These are phyloP conservation scores for Myxozyma kluyveri DNA, from an alignment of 805 yeast genomes.

Conservation along the genomic window DNA sequence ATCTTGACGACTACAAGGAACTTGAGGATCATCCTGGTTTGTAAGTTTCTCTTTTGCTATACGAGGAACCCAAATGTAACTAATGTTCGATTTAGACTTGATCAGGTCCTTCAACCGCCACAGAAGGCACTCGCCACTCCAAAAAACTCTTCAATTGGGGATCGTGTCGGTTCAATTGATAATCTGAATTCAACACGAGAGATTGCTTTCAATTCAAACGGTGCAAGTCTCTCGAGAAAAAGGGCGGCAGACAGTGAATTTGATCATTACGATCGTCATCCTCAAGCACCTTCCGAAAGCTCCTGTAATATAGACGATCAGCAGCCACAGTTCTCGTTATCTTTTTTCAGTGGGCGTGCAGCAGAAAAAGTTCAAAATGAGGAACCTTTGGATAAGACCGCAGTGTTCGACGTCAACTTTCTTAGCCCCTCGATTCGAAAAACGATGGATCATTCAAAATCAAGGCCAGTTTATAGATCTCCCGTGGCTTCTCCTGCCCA, in stretches of 20 bases:
- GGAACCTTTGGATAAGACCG: conserved; percentile 26
- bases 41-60: not conserved
- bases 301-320: no score
- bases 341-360: conserved; percentile 34
- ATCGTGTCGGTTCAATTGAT: not conserved
- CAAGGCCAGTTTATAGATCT: conserved; percentile 29
- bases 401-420: conserved; percentile 31
- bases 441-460: conserved; percentile 34
- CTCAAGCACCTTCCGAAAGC: no score
- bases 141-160: not conserved
- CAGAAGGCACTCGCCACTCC: no score
- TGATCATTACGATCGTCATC: no score
- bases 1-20: not conserved
- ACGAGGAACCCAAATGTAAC: no score
- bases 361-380: conserved; percentile 34
- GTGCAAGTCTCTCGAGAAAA: no score
- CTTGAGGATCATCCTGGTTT: not conserved
- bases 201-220: no score
- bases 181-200: not conserved
- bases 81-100: no score
- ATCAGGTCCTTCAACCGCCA: no score
- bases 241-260: no score
- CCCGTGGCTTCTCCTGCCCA: no score
- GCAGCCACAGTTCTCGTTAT: no score
- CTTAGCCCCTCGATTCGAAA: conserved; percentile 34